Evolutionary conservation across 1,284 basidiomycete species (phyloP), one percentile per base, ranked within the genome.

Genomic region (Boletus sp.): DNA sequence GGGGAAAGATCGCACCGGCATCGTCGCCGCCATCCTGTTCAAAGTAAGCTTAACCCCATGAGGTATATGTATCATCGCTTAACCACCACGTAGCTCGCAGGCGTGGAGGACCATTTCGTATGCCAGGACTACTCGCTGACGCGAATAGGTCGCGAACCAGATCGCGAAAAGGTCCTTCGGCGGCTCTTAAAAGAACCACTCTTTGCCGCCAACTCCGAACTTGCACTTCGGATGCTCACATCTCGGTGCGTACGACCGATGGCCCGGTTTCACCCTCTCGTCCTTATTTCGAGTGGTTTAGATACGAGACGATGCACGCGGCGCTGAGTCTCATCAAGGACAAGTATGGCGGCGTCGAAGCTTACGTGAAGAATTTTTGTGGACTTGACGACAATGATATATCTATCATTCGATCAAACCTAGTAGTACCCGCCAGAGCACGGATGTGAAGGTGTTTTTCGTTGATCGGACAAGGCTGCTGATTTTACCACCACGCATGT

Each of bases 1-100:
- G 43, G 88, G 88, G 8, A 90, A 89, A 64, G 88, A 90, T 65
- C 71, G 87, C 54, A 90, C 87, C 3, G 88, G 87, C 8, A 70
- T 90, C n/a, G 65, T 83, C 35, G 84, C 87, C 17, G 86, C 85
- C 3, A 72, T 90, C 33, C 57, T 90, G 10, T 69, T 90, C 22
- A 81, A 81, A 64, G 87, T 86, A 59, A 30, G 68, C 43, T n/a
- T 5, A 8, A 8, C 27, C 41, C 17, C 12, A 20, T 17, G 19
- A 19, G 0, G 13, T 29, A 23, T 12, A 7, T 12, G 1, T 33
- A 20, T 34, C 34, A 22, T 23, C 32, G 13, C 49, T 55, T 42
- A 54, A 26, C 32, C 16, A 34, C 35, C 33, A 42, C 51, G 19
- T 49, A 89, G 87, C 76, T 90, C 34, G 82, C 77, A 36, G 84